These are phyloP conservation scores for Fusarium lyarnte DNA, from an alignment of 2,329 filamentous ascomycete species.

Conservation along the genomic window DNA sequence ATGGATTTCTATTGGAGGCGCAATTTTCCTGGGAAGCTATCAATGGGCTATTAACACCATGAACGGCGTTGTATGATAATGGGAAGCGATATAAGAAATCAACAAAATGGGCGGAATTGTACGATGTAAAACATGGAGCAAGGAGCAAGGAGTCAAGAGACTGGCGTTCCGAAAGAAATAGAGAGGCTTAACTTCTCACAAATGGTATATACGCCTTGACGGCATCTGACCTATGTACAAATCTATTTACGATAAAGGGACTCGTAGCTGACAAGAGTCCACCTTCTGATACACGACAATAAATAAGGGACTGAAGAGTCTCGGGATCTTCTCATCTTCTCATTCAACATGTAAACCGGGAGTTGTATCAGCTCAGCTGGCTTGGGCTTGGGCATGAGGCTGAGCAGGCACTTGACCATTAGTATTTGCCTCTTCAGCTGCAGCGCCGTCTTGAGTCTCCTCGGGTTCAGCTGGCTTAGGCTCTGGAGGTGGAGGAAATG, in stretches of 20 bases:
- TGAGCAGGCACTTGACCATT: constrained; percentile 17
- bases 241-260: constrained; percentile 37
- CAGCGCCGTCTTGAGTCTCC: constrained; percentile 27
- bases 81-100: not conserved
- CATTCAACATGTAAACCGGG: not conserved
- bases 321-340: not conserved
- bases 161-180: constrained; percentile 4
- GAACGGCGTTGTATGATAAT: constrained; percentile 39
- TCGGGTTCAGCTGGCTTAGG: constrained; percentile 36
- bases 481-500: constrained; percentile 40
- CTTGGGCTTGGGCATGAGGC: constrained; percentile 12
- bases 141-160: constrained; percentile 24
- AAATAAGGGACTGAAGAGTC: not conserved
- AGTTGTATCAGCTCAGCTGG: constrained; percentile 10
- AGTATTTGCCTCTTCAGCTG: constrained; percentile 26
- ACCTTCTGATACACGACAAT: constrained; percentile 23
- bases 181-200: constrained; percentile 34
- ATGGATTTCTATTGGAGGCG: constrained; percentile 95
- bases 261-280: constrained; percentile 19
- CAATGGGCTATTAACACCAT: constrained; percentile 86
- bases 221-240: constrained; percentile 39
- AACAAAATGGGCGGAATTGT: constrained; percentile 21
- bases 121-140: constrained; percentile 29
- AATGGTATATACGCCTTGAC: constrained; percentile 38
- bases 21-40: constrained; percentile 94